These are phyloP conservation scores for Neonectria faginata DNA, from an alignment of 2,329 filamentous ascomycete species.

Conservation along the genomic window DNA sequence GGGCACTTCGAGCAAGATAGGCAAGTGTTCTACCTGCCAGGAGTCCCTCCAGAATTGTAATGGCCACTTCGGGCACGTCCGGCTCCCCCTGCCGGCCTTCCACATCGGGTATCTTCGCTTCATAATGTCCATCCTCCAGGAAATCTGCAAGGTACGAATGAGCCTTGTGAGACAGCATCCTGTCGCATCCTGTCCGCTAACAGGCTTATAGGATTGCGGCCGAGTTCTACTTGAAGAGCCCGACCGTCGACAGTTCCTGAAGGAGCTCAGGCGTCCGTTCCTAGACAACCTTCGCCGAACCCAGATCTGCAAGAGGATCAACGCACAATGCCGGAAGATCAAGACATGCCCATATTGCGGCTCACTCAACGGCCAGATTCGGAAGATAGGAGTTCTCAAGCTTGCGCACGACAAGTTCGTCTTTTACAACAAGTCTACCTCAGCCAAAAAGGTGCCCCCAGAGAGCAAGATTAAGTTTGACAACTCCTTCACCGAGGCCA, in stretches of 20 bases:
- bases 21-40: slow-evolving; percentile 84
- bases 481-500: slow-evolving; percentile 83
- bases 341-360: slow-evolving; percentile 85
- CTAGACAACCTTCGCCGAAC: slow-evolving; percentile 88
- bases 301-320: slow-evolving; percentile 88
- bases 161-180: not conserved
- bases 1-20: slow-evolving; percentile 88
- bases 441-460: slow-evolving; percentile 85
- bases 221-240: slow-evolving; percentile 83
- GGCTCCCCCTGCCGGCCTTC: slow-evolving; percentile 90
- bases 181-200: slow-evolving; percentile 20
- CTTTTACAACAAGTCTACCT: slow-evolving; percentile 87
- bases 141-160: slow-evolving; percentile 82
- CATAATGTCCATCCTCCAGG: slow-evolving; percentile 90
- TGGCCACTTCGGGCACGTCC: slow-evolving; percentile 95
- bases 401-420: slow-evolving; percentile 94
- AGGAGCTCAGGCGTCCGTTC: slow-evolving; percentile 80
- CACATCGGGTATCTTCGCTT: slow-evolving; percentile 97
- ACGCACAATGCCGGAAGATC: slow-evolving; percentile 88
- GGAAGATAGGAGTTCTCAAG: slow-evolving; percentile 92
- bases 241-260: slow-evolving; percentile 82
- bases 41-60: slow-evolving; percentile 86
- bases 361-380: slow-evolving; percentile 88
- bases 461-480: slow-evolving; percentile 87
- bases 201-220: slow-evolving; percentile 73